Evolutionary conservation across 1,284 basidiomycete genomes (phyloP), one percentile per base, ranked within the genome.

Genomic region (Irpex sp.): DNA sequence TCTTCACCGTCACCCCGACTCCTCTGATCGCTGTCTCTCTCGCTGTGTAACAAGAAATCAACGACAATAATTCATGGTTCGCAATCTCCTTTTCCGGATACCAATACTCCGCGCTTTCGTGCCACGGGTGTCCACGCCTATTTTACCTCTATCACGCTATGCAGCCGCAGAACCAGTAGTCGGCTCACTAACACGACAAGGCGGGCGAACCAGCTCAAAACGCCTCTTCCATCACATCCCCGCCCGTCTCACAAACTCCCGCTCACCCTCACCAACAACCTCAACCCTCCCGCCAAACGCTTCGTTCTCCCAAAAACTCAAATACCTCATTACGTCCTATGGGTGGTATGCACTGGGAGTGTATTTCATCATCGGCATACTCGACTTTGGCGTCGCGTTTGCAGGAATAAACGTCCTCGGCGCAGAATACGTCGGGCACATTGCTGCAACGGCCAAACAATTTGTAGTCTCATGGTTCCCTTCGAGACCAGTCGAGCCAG

Each of bases 321-420:
- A 93, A 76, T 84, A 88, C 69, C 88, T 97, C 65, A 91, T 96
- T 68, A 95, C 92, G 72, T 86, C 91, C 5, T 97, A 98, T 73
- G 96, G 96, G 37, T 94, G 92, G 89, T 96, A 96, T 73, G 93
- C 96, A 4, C 82, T 97, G 26, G 92, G 91, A 47, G 88, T 97
- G 52, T 97, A 98, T 79, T 61, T 90, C 68, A 73, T 88, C 52
- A 74, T 97, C 62, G 85, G 85, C 36, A 79, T 81, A 7, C 73
- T 93, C 72, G 96, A 97, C 76, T 94, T 97, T 72, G 78, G 84
- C 34, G 81, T 97, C 68, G 87, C 91, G 0, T 97, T 98, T 73
- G 84, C 88, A 37, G 86, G 86, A 57, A 89, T 99, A 72, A 93
- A 96, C 72, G 78, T 95, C 57, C 79, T 97, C 44, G 97, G 97